Evolutionary conservation across 1,284 basidiomycete species (phyloP), one percentile per base, ranked within the genome.

Genomic region (Athelia psychrophila): DNA sequence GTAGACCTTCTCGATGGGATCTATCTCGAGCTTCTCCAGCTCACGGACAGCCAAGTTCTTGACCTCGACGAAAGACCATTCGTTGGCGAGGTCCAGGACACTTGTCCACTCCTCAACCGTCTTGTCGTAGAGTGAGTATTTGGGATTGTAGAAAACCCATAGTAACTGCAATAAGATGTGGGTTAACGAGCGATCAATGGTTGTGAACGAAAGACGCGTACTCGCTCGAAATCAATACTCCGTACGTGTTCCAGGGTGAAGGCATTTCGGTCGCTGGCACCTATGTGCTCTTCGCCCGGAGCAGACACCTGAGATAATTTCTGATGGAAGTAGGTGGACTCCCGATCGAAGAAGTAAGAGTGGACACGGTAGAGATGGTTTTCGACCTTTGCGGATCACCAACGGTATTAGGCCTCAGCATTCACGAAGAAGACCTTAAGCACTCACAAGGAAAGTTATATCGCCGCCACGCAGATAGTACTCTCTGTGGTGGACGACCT

Each of bases 51-150:
- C 79, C 2, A 89, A 77, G 4, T 65, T 64, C 53, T 83, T 79
- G 10, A 89, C 77, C 49, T 84, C 80, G 1, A 60, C 54, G 64
- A 89, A 89, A 0, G 63, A 52, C 86, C 86, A 89, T 22, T 70
- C 65, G 32, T 77, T 73, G 0, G 87, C 74, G 1, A 88, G 80
- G 15, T 67, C 70, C 1, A 89, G 70, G 48, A 89, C 82, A 0
- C 69, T 68, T 0, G 74, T 69, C 87, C 87, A 89, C 25, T 80
- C 76, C 0, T 76, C 72, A 3, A 78, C 68, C 0, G 63, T 65
- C 1, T 80, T 75, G 18, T 79, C 69, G 64, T 85, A 84, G 12
- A 84, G 66, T 12, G 81, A 83, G 61, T 80, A 83, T 68, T 71
- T 71, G 38, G 68, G 68, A 52, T 72, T 72, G 57, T 73, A 73